phyloP scores from a whole-genome alignment of 352 stramenopile genomes.

The Phytophthora uliginosa region DNA sequence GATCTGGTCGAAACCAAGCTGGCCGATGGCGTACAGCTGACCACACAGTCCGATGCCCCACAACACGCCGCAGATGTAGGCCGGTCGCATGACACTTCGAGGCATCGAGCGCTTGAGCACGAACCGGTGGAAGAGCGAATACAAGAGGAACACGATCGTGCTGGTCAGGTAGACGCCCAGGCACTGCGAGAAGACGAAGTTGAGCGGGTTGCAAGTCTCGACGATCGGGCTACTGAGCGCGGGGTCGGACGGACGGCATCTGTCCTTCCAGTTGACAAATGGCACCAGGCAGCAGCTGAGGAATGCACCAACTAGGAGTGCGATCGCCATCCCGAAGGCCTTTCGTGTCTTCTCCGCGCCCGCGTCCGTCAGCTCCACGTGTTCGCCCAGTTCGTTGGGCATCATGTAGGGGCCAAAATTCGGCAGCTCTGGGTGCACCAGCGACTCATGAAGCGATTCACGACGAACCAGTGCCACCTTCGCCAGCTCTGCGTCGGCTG shows the following conservation, averaged over 20 bases:
- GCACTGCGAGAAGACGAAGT: slow-evolving; percentile 89
- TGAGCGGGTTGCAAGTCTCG: slow-evolving; percentile 79
- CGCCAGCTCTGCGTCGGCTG: slow-evolving; percentile 20
- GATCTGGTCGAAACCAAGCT: slow-evolving; percentile 84
- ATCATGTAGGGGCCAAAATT: slow-evolving; percentile 90
- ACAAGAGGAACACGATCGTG: slow-evolving; percentile 80
- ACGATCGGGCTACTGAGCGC: slow-evolving; percentile 42
- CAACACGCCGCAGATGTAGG: slow-evolving; percentile 82
- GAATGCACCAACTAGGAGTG: slow-evolving; percentile 75
- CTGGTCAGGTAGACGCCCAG: slow-evolving; percentile 85
- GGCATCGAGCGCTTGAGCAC: slow-evolving; percentile 82
- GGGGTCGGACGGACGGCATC: slow-evolving; percentile 50
- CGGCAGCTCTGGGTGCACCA: slow-evolving; percentile 80
- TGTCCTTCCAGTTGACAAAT: slow-evolving; percentile 81
- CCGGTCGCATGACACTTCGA: slow-evolving; percentile 82
- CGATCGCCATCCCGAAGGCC: slow-evolving; percentile 67
- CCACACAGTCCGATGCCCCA: slow-evolving; percentile 78
- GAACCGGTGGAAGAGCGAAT: slow-evolving; percentile 83
- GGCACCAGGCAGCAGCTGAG: slow-evolving; percentile 83
- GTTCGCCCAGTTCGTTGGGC: slow-evolving; percentile 65
- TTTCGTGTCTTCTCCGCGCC: slow-evolving; percentile 68
- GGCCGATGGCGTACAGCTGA: slow-evolving; percentile 79
- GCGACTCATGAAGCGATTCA: slow-evolving; percentile 61
- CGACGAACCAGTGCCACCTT: slow-evolving; percentile 29
- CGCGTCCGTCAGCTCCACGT: slow-evolving; percentile 61